A percentile compares a stretch with the other conserved stretches of the same genome.
Conservation (phyloP, 2,329 filamentous ascomycete species). For the Magnaporthiopsis incrustans region DNA sequence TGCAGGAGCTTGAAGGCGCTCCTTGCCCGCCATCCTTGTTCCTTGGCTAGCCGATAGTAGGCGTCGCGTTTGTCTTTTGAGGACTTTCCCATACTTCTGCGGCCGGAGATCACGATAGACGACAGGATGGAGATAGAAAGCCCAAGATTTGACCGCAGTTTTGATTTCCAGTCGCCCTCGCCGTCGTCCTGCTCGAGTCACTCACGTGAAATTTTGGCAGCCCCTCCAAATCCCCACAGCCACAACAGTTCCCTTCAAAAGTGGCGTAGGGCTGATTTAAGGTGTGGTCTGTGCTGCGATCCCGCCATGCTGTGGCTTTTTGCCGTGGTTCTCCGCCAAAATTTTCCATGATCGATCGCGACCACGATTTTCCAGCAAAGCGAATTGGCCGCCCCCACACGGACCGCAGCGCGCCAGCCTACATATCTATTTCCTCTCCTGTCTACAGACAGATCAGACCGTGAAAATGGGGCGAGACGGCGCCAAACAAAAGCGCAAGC, state of each 20-base stretch:
- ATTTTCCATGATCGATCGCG: constrained; percentile 6
- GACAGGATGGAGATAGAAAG: no score
- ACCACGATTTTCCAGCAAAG: background rate
- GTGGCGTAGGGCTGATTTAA: constrained; percentile 20
- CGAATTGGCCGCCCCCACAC: background rate
- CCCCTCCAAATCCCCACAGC: background rate
- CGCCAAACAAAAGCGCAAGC: constrained; percentile 20
- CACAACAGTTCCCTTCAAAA: constrained; percentile 2
- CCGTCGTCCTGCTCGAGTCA: background rate
- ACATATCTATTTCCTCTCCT: background rate
- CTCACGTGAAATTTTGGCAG: background rate
- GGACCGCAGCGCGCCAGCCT: background rate
- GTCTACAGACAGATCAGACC: background rate
- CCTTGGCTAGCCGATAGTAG: constrained; percentile 95
- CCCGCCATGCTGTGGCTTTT: constrained; percentile 1
- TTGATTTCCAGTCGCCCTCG: background rate
- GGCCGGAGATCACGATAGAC: background rate
- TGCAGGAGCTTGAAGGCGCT: constrained; percentile 97
- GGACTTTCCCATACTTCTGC: constrained; percentile 70
- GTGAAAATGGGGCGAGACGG: constrained; percentile 10
- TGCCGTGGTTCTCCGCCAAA: constrained; percentile 8
- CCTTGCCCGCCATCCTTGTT: constrained; percentile 95
- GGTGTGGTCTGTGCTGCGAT: constrained; percentile 19
- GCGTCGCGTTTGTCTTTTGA: constrained; percentile 98
- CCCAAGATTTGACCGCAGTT: background rate